These are phyloP conservation scores for Saccharum spontaneum DNA, from an alignment of 176 grass and related monocot species.

Conservation along the genomic window DNA sequence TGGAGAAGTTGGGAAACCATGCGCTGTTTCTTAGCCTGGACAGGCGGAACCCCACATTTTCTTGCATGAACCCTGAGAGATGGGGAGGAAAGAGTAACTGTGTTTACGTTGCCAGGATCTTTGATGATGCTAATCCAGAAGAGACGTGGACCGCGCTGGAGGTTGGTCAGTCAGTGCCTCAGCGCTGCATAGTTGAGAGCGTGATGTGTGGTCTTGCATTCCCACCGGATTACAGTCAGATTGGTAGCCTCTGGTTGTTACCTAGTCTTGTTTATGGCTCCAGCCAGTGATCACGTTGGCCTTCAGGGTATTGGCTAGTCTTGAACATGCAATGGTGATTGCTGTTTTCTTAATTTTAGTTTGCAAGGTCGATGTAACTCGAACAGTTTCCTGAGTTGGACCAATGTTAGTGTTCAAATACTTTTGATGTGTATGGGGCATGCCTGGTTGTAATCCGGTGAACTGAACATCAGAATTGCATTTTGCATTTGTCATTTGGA, in stretches of 20 bases:
- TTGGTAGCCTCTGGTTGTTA: no score
- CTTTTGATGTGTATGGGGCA: neutral
- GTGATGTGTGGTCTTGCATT: no score
- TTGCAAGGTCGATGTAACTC: no score
- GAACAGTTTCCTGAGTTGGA: neutral
- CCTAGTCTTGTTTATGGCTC: no score
- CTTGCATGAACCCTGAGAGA: slow-evolving; percentile 20
- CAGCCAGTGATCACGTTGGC: no score
- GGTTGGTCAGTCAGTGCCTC: no score
- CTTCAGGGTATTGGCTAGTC: no score
- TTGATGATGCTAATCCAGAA: no score
- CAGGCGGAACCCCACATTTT: neutral
- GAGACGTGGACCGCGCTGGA: no score
- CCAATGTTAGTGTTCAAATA: no score
- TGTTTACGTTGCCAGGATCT: slow-evolving; percentile 19
- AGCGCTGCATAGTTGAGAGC: no score
- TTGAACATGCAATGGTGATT: neutral
- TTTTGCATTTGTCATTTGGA: neutral
- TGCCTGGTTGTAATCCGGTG: neutral
- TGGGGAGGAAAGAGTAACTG: slow-evolving; percentile 12
- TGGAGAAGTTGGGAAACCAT: slow-evolving; percentile 22
- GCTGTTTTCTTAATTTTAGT: neutral
- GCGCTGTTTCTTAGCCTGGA: slow-evolving; percentile 35
- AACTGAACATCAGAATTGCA: neutral
- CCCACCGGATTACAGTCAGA: no score